A percentile compares a stretch with the other conserved stretches of the same genome.
These are phyloP conservation scores for Podila horticola DNA, from an alignment of 192 early-diverging fungal species.

Conservation along the genomic window DNA sequence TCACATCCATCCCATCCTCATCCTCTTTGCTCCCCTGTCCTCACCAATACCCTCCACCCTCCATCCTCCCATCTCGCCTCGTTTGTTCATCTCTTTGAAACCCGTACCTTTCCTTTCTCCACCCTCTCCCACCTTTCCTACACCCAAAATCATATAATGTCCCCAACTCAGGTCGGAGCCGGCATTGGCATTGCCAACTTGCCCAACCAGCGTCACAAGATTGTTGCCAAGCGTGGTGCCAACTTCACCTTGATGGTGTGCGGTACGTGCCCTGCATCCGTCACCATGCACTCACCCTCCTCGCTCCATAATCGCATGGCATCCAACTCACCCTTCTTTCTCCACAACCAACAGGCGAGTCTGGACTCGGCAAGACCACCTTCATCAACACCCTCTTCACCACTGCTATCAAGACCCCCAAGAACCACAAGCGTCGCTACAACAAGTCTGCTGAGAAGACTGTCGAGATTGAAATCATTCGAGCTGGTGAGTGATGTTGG, in stretches of 20 bases:
- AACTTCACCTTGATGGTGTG: slow-evolving; percentile 98
- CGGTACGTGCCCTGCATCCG: slow-evolving; percentile 59
- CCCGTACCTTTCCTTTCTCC: neutral
- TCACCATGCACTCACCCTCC: neutral
- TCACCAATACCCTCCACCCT: neutral
- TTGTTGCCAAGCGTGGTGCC: slow-evolving; percentile 96
- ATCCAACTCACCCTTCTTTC: neutral
- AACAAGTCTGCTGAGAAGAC: slow-evolving; percentile 94
- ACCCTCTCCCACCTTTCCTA: neutral
- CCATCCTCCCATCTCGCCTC: no score
- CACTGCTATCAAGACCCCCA: slow-evolving; percentile 92
- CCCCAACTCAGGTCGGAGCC: slow-evolving; percentile 54
- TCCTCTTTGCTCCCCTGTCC: slow-evolving; percentile 1
- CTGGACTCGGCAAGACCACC: slow-evolving; percentile 97
- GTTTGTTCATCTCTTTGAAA: no score
- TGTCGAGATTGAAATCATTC: slow-evolving; percentile 98
- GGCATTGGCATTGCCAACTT: slow-evolving; percentile 97
- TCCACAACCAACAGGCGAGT: slow-evolving; percentile 78
- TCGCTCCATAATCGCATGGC: neutral
- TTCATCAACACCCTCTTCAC: slow-evolving; percentile 99
- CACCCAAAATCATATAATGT: slow-evolving; percentile 27
- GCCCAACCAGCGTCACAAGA: slow-evolving; percentile 98
- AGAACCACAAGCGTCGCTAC: slow-evolving; percentile 83
- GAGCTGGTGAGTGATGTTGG: slow-evolving; percentile 75
- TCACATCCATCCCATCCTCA: neutral